phyloP scores from a whole-genome alignment of 2,329 filamentous ascomycete genomes.

The Beauveria caledonica region DNA sequence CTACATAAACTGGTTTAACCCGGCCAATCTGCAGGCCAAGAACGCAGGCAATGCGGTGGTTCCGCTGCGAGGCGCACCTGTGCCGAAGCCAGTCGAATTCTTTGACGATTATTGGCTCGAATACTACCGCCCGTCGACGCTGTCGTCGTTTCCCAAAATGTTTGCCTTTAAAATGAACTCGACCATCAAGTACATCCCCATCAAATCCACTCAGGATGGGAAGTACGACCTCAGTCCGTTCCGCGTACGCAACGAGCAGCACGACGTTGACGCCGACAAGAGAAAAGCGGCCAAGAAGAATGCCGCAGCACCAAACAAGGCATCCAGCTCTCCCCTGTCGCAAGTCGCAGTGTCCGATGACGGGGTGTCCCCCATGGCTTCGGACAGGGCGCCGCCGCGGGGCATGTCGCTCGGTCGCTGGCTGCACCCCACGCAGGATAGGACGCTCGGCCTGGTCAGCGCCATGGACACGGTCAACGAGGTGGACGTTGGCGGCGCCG shows the following conservation, averaged over 20 bases:
- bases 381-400: conserved; percentile 30
- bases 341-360: conserved; percentile 28
- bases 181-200: conserved; percentile 72
- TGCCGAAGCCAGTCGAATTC: conserved; percentile 42
- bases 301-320: conserved; percentile 48
- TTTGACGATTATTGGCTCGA: conserved; percentile 97
- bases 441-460: conserved; percentile 15
- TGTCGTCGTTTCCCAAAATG: conserved; percentile 87
- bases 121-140: conserved; percentile 81
- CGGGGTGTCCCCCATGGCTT: conserved; percentile 30
- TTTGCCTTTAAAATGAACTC: conserved; percentile 91
- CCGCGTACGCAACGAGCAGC: conserved; percentile 57
- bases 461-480: conserved; percentile 14
- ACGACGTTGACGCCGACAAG: conserved; percentile 52
- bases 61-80: conserved; percentile 27
- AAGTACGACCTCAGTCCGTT: conserved; percentile 85
- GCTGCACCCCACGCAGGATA: conserved; percentile 44
- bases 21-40: conserved; percentile 40
- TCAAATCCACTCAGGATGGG: conserved; percentile 63
- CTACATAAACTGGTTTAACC: conserved; percentile 88
- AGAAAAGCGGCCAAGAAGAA: conserved; percentile 60
- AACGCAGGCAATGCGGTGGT: conserved; percentile 13
- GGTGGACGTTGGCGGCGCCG: conserved; percentile 16
- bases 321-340: conserved; percentile 31
- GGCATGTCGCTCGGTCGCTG: conserved; percentile 53